These are phyloP conservation scores for Claviceps maximensis DNA, from an alignment of 2,329 filamentous ascomycete genomes.

Conservation along the genomic window DNA sequence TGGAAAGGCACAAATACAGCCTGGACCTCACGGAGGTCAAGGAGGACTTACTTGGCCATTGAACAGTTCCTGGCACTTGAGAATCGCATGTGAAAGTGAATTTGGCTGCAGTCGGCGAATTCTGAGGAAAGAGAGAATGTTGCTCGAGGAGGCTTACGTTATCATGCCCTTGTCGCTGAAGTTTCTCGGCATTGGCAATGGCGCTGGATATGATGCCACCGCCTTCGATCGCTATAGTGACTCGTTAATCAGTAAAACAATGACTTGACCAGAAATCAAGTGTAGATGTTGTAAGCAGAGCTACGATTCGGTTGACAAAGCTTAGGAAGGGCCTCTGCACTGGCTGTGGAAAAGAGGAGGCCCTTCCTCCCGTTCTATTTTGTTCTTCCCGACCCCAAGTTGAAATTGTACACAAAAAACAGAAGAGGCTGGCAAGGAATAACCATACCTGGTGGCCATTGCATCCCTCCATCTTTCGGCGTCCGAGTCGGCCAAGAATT, in stretches of 20 bases:
- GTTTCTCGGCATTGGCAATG: conserved; percentile 74
- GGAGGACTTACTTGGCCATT: conserved; percentile 48
- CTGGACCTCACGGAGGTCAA: not conserved
- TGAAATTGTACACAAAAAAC: too few species aligned
- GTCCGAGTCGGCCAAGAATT: conserved; percentile 40
- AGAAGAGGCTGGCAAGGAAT: too few species aligned
- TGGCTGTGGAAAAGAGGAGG: not conserved
- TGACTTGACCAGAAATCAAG: not conserved
- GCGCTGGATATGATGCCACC: conserved; percentile 80
- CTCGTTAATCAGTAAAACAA: not conserved
- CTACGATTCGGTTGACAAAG: not conserved
- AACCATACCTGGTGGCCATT: conserved; percentile 30
- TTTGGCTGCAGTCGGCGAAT: conserved; percentile 62
- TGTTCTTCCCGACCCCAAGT: too few species aligned
- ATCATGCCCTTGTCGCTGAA: conserved; percentile 55
- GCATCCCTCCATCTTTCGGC: conserved; percentile 31
- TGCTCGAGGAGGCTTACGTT: conserved; percentile 69
- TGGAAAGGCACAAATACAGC: not conserved
- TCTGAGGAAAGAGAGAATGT: conserved; percentile 41
- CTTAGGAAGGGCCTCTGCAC: not conserved
- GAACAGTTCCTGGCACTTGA: conserved; percentile 66
- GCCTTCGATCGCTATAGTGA: conserved; percentile 26
- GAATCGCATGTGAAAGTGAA: conserved; percentile 97
- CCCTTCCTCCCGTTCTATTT: too few species aligned
- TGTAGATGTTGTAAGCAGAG: not conserved